A percentile compares a stretch with the other conserved stretches of the same genome.
Conservation (phyloP, 139 green algal genomes). For the Asterochloris sp. region DNA sequence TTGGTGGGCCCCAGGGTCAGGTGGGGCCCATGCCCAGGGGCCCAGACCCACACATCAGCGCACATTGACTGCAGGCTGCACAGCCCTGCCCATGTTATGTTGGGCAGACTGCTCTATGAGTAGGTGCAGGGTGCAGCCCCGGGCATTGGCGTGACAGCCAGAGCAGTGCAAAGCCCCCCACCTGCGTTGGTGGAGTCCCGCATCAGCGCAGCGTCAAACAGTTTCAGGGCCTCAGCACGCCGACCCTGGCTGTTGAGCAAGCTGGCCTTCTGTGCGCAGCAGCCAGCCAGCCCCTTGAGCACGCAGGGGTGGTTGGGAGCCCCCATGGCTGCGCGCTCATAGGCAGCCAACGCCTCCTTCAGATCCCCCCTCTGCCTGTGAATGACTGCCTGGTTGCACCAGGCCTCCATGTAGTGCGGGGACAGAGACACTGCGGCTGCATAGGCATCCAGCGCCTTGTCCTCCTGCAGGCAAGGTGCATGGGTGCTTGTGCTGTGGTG, state of each 20-base stretch:
- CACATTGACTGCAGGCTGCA: not conserved
- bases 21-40: not conserved
- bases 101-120: no score
- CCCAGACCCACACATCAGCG: not conserved
- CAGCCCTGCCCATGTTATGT: not conserved
- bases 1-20: not conserved
- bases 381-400: slow-evolving; percentile 93
- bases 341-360: slow-evolving; percentile 69
- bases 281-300: slow-evolving; percentile 79
- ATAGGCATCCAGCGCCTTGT: slow-evolving; percentile 43
- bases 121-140: no score
- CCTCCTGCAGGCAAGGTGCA: slow-evolving; percentile 10
- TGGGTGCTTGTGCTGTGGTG: no score
- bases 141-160: not conserved
- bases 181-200: not conserved
- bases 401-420: slow-evolving; percentile 75
- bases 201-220: slow-evolving; percentile 2
- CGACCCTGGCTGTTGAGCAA: slow-evolving; percentile 38
- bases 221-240: not conserved
- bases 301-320: slow-evolving; percentile 64
- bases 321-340: slow-evolving; percentile 70
- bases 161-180: no score
- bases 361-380: slow-evolving; percentile 61
- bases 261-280: slow-evolving; percentile 77
- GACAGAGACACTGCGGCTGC: slow-evolving; percentile 36